Evolutionary conservation across 192 early-diverging fungal genomes (phyloP), one percentile per base, ranked within the genome.

Genomic region (Geranomyces variabilis): DNA sequence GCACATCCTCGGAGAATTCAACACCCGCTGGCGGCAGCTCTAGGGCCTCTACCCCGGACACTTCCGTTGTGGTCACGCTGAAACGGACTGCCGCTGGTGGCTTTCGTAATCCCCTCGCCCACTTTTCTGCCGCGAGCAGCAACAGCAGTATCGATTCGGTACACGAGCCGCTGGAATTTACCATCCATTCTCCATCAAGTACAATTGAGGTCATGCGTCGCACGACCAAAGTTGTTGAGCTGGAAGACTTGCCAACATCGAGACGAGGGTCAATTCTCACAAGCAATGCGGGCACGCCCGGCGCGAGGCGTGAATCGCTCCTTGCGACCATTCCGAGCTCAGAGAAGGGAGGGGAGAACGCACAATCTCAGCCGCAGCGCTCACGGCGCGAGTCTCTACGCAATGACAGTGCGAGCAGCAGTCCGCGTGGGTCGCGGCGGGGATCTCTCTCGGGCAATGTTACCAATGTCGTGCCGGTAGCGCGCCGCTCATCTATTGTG

Each of bases 221-320:
- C 7, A 53, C 51, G 19, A 53, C 51, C n/a, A 24, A 53, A 24
- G 51, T 53, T n/a, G 51, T 53, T 26, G 51, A 53, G 24, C 7
- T 26, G n/a, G 24, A 53, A n/a, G 51, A 53, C 24, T 17, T 53
- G 51, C 51, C 51, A 53, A 26, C 51, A 26, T 53, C 51, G n/a
- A n/a, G 51, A n/a, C 51, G 51, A 3, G 51, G 51, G 15, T 53
- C 51, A 3, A 53, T 53, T 26, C 17, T 53, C 7, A 53, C 51
- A 7, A 41, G 36, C 36, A 41, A 41, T 10, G 36, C 5, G 5
- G 36, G 36, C 5, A 41, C 36, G 36, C 36, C 36, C 5, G 36
- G 5, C 36, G 36, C 5, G 10, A 41, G 36, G 36, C 36, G 36
- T 3, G 5, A 3, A 41, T 41, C 36, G 36, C 36, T 41, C 10